Evolutionary conservation across 2,329 filamentous ascomycete species (phyloP), one percentile per base, ranked within the genome.

Genomic region (Aspergillus sp.): DNA sequence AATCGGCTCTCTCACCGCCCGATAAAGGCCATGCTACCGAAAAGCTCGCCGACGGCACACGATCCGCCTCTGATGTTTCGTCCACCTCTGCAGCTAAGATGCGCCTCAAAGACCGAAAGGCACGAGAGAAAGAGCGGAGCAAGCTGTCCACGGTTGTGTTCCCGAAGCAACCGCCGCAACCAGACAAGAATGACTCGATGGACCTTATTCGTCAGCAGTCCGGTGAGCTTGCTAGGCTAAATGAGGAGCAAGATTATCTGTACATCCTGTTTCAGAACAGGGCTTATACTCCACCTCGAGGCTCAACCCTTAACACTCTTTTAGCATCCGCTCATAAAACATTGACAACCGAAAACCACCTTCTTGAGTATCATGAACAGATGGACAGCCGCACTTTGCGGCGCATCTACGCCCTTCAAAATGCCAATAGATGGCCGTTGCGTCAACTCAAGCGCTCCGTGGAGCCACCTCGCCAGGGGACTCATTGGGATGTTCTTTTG

Each of bases 381-480:
- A 92, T 96, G 74, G 91, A 96, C 55, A 95, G 91, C 69, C 89
- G 91, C 57, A 90, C 96, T 31, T 76, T 98, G 4, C 88, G 92
- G 57, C 84, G 92, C 14, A 92, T 99, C 2, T 96, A 97, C 71
- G 88, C 94, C 62, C 81, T 98, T 26, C 95, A 99, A 71, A 92
- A 94, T 69, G 87, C 89, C 32, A 92, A 96, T 67, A 90, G 94
- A 69, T 98, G 95, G 94, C 95, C 93, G 5, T 77, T 99, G 51
- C 85, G 94, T 55, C 95, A 99, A 71, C 87, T 93, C 49, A 91
- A 96, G 71, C 89, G 92, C 58, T 90, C 88, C 45, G 83, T 87
- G 1, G 95, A 99, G 74, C 93, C 94, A 4, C 82, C 85, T 4
- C 86, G 92, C 42, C 89, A 88, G 18, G 84, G 86, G 1, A 88